These are phyloP conservation scores for Stipa capillata DNA, from an alignment of 176 grass and related monocot genomes.

Conservation along the genomic window DNA sequence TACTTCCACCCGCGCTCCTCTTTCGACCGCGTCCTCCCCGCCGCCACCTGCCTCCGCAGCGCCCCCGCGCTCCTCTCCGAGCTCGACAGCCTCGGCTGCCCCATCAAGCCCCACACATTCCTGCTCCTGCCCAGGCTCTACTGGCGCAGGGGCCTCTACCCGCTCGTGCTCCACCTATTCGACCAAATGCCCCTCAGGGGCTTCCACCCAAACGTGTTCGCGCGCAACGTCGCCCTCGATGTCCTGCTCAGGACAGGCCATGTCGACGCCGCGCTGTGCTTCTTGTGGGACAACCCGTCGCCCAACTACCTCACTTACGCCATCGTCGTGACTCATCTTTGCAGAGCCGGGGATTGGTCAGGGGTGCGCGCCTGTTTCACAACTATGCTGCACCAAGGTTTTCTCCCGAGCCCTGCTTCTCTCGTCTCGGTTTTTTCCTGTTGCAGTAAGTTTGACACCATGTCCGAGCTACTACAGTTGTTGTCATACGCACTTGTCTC, in stretches of 20 bases:
- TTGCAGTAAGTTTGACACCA: slow-evolving; percentile 51
- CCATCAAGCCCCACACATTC: slow-evolving; percentile 63
- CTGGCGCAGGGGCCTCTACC: slow-evolving; percentile 66
- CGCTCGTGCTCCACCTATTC: slow-evolving; percentile 49
- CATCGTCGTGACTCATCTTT: slow-evolving; percentile 58
- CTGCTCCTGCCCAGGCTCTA: slow-evolving; percentile 67
- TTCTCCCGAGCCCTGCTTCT: slow-evolving; percentile 35
- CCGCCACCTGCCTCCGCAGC: slow-evolving; percentile 36
- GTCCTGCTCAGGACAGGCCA: slow-evolving; percentile 52
- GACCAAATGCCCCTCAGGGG: slow-evolving; percentile 63
- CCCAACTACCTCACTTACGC: slow-evolving; percentile 82
- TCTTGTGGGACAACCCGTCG: slow-evolving; percentile 21
- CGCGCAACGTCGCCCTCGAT: slow-evolving; percentile 68
- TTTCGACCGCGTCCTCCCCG: slow-evolving; percentile 64
- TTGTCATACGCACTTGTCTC: slow-evolving; percentile 48
- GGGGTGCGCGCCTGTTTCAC: slow-evolving; percentile 24
- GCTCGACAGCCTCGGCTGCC: slow-evolving; percentile 41
- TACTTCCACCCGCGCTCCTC: slow-evolving; percentile 69
- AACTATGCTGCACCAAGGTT: slow-evolving; percentile 47
- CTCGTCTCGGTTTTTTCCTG: slow-evolving; percentile 45
- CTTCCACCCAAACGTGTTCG: slow-evolving; percentile 61
- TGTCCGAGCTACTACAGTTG: slow-evolving; percentile 53
- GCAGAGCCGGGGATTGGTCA: slow-evolving; percentile 47
- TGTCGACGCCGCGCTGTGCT: slow-evolving; percentile 18
- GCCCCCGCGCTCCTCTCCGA: slow-evolving; percentile 43